These are phyloP conservation scores for Persicaria maculosa DNA, from an alignment of 148 eudicot genomes.

Conservation along the genomic window DNA sequence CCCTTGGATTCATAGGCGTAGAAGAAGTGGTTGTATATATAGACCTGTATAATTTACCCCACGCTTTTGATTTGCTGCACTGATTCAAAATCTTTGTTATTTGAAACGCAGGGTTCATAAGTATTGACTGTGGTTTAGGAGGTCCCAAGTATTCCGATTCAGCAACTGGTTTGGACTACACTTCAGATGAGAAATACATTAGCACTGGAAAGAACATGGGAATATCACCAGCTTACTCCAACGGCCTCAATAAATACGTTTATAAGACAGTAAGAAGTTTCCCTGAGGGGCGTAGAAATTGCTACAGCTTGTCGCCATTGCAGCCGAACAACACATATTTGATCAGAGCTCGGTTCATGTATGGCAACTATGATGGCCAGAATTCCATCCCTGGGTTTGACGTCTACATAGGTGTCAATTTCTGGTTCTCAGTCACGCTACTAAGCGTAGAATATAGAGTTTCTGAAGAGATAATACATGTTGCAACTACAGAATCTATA, in stretches of 20 bases:
- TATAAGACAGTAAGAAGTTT: slow-evolving; percentile 10
- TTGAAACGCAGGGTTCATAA: neutral
- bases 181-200: neutral
- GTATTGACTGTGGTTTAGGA: no score
- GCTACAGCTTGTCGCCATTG: neutral
- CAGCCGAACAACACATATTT: neutral
- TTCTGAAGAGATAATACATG: neutral
- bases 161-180: neutral
- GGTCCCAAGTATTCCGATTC: no score
- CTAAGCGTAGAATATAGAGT: neutral
- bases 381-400: neutral
- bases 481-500: neutral
- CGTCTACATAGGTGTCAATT: neutral
- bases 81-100: neutral
- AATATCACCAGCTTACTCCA: no score
- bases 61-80: no score
- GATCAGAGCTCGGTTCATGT: neutral
- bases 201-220: no score
- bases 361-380: neutral
- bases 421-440: neutral
- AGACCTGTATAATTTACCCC: no score
- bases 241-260: no score
- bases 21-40: no score
- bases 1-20: no score
- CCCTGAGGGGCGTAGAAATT: neutral